Evolutionary conservation across 106 monocot genomes (phyloP), one percentile per base, ranked within the genome.

Genomic region (Dioscorea alata): DNA sequence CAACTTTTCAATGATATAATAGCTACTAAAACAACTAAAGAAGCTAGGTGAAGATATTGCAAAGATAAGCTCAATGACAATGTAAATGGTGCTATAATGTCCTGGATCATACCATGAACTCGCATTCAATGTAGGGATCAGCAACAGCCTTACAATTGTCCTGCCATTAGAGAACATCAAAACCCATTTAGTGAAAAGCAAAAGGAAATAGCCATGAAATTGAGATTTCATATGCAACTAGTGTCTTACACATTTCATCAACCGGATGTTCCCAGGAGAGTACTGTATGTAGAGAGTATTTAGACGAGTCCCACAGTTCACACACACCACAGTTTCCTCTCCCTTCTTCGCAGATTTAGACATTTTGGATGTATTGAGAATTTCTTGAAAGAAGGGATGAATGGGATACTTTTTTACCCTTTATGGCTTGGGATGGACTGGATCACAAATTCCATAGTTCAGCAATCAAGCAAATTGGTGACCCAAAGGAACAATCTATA

Each of bases 61-160:
- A 8, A 33, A 70, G 53, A 21, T 28, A 13, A 32, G 16, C 25
- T 57, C 8, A 42, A 3, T 34, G 17, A 15, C 48, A 16, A 18
- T 54, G 54, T 18, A 54, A 15, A 19, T 18, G 18, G 18, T 18
- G 19, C 15, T 19, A 54, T 54, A 4, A 1, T 54, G 13, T 54
- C 54, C 2, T 70, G 10, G 62, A 15, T 21, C 58, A 12, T 64
- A 96, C 96, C 96, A 89, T 96, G 69, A 96, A 82, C 61, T 96
- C 96, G 50, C 96, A 96, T 69, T 96, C 96, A 58, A 96, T 85
- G 73, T 96, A 96, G n/a, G 88, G 92, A 75, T 96, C 96, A 19
- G 88, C 91, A 15, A 96, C 82, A 0, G 75, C 77, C 65, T 86
- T 86, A 82, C 96, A 96, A 16, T 67, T 82, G 49, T 87, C 83